Base-by-base conservation (phyloP, 1,284 basidiomycete species). In the Pterulicium gracile region DNA sequence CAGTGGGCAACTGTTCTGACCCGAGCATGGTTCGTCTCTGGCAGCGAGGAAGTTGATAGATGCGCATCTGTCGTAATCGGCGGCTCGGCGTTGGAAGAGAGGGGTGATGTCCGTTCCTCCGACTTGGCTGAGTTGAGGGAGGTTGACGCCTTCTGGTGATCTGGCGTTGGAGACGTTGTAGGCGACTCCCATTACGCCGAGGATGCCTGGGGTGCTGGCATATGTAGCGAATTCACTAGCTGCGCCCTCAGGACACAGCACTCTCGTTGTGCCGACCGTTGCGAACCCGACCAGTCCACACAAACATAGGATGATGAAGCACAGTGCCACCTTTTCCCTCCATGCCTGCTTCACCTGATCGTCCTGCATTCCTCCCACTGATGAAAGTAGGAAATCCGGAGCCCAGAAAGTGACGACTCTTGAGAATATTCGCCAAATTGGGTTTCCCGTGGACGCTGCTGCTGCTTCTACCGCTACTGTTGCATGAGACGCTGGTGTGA, bases 311-410 rank as follows among this genome's bases (percentile, higher is more conserved):
- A 92, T 88, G 58, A 96, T 83, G 62, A 86, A 80, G 62, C 93
- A 97, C 4, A 99, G 75, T 3, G 93, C 81, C 50, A 97, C 81
- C 71, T 98, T 99, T 66, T 99, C 96, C 55, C 96, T 78, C 96
- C 96, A 99, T 1, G 96, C 96, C 65, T 97, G 90, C 53, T 81
- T 73, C 49, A 80, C 71, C 45, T 77, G 69, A 59, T 76, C 75
- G 61, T 93, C 89, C 58, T 78, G 83, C 62, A 98, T 74, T 43
- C 92, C 90, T 48, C 85, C 86, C 3, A 89, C 51, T 12, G 81
- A 77, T 18, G 73, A 66, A 47, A 98, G 75, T 13, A 94, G 60
- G 53, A 82, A 73, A 42, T 79, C 73, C 13, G 94, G 94, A 3
- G 92, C 93, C 91, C 91, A 97, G 61, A 88, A 93, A 3, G 94